Conservation (phyloP, 106 monocot genomes). For the Posidonia australis region DNA sequence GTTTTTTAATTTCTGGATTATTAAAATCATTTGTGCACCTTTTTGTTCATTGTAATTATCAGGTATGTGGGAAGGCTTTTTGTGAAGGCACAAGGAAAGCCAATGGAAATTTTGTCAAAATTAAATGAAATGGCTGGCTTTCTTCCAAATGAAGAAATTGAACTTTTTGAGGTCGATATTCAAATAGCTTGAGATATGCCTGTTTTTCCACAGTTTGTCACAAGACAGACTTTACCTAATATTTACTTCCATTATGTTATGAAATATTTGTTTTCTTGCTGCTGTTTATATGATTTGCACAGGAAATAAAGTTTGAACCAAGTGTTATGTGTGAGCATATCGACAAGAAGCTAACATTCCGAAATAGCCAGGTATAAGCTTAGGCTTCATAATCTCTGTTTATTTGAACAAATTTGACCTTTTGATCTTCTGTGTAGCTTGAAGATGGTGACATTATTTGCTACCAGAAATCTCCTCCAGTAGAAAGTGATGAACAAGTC, state of each 20-base stretch:
- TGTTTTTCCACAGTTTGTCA: background rate
- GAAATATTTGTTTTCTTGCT: background rate
- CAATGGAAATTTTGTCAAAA: conserved; percentile 66
- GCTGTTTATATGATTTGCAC: background rate
- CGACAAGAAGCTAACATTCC: conserved; percentile 68
- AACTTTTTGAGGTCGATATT: conserved; percentile 74
- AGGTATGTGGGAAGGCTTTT: conserved; percentile 84
- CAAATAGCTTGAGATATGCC: background rate
- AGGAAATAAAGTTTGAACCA: conserved; percentile 99
- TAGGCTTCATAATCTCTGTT: background rate
- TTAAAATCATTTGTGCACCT: background rate
- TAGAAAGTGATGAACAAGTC: conserved; percentile 32
- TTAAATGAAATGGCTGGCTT: conserved; percentile 95
- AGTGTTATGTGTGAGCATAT: conserved; percentile 93
- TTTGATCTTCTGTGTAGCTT: conserved; percentile 35
- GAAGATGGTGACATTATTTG: conserved; percentile 99
- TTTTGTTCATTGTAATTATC: background rate
- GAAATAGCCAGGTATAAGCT: conserved; percentile 63
- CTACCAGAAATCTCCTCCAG: conserved; percentile 48
- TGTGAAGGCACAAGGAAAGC: conserved; percentile 75
- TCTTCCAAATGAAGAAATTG: conserved; percentile 66
- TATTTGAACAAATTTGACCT: background rate
- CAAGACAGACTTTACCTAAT: background rate
- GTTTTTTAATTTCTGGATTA: background rate
- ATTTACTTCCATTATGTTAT: background rate